Evolutionary conservation across 2,329 filamentous ascomycete genomes (phyloP), one percentile per base, ranked within the genome.

Genomic region (Chrysoporthe austroafricana): DNA sequence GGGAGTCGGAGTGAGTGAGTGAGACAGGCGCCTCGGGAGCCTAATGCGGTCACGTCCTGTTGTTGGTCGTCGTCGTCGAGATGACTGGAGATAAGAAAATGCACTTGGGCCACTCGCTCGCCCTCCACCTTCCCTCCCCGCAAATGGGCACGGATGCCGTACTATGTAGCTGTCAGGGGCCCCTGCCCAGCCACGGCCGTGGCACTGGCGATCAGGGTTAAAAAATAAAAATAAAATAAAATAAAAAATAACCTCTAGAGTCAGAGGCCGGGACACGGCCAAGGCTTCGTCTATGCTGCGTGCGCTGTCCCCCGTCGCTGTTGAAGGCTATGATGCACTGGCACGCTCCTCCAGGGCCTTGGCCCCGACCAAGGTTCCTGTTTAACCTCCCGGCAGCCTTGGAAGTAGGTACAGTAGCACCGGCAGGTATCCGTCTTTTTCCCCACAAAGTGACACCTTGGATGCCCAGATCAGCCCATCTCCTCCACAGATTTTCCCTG

Each of bases 391-490:
- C 36, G 36, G 6, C 36, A 9, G 36, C 36, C 36, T 39, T 6
- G 36, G 36, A 9, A 39, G 36, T 39, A 39, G 36, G 36, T 39
- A 39, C 36, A 6, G 36, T 39, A 39, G 36, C 36, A 39, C 36
- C 36, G 36, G 36, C 36, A 14, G 50, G 26, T 26, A 32, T 4
- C 50, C 21, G 50, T 54, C 50, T 32, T 44, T 13, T 48, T 64
- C 66, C 61, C 56, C 66, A 67, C 60, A 67, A 46, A 59, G 52
- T 59, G 65, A 57, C 65, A 59, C 43, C 42, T 56, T 58, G n/a
- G 16, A 62, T 62, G 39, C 62, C 63, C 64, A 56, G 58, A 63
- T 66, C 64, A 57, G 64, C 64, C 44, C 58, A 62, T 46, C 58
- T 54, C 48, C 48, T 21, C 26, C 48, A n/a, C 26, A n/a, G 48